Conservation (phyloP, 331 rosid genomes). For the Stylosanthes scabra region DNA sequence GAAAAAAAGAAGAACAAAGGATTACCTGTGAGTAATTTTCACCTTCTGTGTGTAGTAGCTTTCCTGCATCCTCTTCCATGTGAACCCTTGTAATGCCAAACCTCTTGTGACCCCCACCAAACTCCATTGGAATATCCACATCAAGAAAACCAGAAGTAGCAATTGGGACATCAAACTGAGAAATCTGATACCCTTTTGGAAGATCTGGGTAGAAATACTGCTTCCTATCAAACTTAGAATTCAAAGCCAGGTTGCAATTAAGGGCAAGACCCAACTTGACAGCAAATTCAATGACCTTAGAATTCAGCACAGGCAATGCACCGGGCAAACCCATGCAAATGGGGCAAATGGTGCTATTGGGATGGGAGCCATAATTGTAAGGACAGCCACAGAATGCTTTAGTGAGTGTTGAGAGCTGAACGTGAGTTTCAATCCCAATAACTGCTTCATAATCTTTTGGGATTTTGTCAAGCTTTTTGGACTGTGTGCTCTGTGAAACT, state of each 20-base stretch:
- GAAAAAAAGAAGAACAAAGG: neutral
- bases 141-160: slow-evolving; percentile 77
- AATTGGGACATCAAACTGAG: slow-evolving; percentile 95
- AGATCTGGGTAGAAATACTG: slow-evolving; percentile 96
- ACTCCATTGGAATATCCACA: slow-evolving; percentile 83
- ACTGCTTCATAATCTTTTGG: slow-evolving; percentile 76
- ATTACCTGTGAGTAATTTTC: slow-evolving; percentile 80
- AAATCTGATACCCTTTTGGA: slow-evolving; percentile 96
- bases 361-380: slow-evolving; percentile 78
- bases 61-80: slow-evolving; percentile 99
- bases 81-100: slow-evolving; percentile 98
- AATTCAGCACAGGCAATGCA: slow-evolving; percentile 84
- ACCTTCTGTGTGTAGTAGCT: slow-evolving; percentile 82
- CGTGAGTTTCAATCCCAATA: slow-evolving; percentile 93
- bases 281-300: slow-evolving; percentile 77
- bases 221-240: slow-evolving; percentile 95
- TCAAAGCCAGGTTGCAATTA: slow-evolving; percentile 76
- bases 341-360: slow-evolving; percentile 80
- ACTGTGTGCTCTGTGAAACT: slow-evolving; percentile 51
- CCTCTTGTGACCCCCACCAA: slow-evolving; percentile 88
- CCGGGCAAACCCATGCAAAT: slow-evolving; percentile 98
- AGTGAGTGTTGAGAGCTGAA: slow-evolving; percentile 87
- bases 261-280: slow-evolving; percentile 86
- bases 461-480: slow-evolving; percentile 55
- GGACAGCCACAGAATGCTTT: slow-evolving; percentile 92